A percentile compares a stretch with the other conserved stretches of the same genome.
These are phyloP conservation scores for Hymenoscyphus salicellus DNA, from an alignment of 2,329 filamentous ascomycete genomes.

Conservation along the genomic window DNA sequence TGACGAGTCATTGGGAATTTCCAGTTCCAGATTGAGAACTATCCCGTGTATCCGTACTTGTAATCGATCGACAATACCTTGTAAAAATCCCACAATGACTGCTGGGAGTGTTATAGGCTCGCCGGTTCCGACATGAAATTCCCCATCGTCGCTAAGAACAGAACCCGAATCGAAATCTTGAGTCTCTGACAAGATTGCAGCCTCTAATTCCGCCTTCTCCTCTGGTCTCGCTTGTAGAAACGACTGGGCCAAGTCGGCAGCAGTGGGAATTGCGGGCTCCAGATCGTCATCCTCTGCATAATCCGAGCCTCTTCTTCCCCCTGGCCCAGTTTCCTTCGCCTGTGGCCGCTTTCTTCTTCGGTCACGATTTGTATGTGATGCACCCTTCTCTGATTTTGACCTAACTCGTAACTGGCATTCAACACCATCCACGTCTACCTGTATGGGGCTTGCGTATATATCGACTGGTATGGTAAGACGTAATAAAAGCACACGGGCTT, in stretches of 20 bases:
- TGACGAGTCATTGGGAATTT: conserved; percentile 48
- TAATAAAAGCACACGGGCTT: conserved; percentile 72
- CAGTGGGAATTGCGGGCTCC: conserved; percentile 57
- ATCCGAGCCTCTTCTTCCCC: conserved; percentile 13
- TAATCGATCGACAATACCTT: conserved; percentile 70
- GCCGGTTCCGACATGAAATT: conserved; percentile 63
- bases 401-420: conserved; percentile 63
- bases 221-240: conserved; percentile 71
- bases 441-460: conserved; percentile 80
- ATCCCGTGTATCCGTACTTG: conserved; percentile 65
- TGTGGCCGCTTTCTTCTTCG: conserved; percentile 33
- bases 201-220: conserved; percentile 65
- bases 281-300: conserved; percentile 22
- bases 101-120: conserved; percentile 65
- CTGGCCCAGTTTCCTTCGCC: conserved; percentile 14
- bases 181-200: conserved; percentile 62
- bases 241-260: conserved; percentile 71
- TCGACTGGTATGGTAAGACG: conserved; percentile 84
- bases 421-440: conserved; percentile 77
- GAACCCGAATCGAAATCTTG: conserved; percentile 61
- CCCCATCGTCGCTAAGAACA: conserved; percentile 58
- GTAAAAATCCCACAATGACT: conserved; percentile 69
- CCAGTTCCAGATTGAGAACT: conserved; percentile 62
- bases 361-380: conserved; percentile 34
- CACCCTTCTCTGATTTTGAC: conserved; percentile 25